Base-by-base conservation (phyloP, 176 grass and related monocot genomes). In the bread wheat (Triticum aestivum) region DNA sequence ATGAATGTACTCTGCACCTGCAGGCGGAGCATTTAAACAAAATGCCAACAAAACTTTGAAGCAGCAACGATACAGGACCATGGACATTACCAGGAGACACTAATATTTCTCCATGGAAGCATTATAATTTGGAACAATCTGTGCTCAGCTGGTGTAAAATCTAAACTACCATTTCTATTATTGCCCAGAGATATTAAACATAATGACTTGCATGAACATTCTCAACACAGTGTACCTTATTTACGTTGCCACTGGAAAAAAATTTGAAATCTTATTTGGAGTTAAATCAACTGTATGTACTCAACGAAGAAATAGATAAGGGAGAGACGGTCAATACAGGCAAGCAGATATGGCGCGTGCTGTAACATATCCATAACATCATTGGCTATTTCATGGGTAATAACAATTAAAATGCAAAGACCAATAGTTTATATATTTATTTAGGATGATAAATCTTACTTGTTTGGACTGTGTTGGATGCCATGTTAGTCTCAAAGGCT, bases 401-500 rank as follows among this genome's bases (percentile, higher is more conserved):
- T 75, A n/a, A 26, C 27, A 84, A 62, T 20, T 20, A 33, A 35
- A 17, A 15, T 9, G 5, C 3, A n/a, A 37, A 74, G 23, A 23
- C 6, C 23, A 3, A 29, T 35, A 17, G 69, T 24, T 62, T 23
- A 34, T 14, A 35, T 8, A 44, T 18, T 45, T 35, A 27, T 52
- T 52, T 41, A 69, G 37, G 20, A 69, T 27, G 70, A n/a, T 21
- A 52, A 75, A 75, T 24, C 73, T 75, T 75, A 75, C 73, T 27
- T 8, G 45, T 52, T 47, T 75, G 73, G 17, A 41, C 37, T 29
- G 79, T 79, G 21, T 34, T 89, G 49, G 94, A 73, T 67, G 85
- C 84, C 82, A 90, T 59, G 65, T 92, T 93, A 33, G 84, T 78
- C 86, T 92, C 93, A 11, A 85, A 98, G 41, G 73, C 82, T n/a